Evolutionary conservation across 192 early-diverging fungal species (phyloP).

Genomic region (Chytriomyces sp.): DNA sequence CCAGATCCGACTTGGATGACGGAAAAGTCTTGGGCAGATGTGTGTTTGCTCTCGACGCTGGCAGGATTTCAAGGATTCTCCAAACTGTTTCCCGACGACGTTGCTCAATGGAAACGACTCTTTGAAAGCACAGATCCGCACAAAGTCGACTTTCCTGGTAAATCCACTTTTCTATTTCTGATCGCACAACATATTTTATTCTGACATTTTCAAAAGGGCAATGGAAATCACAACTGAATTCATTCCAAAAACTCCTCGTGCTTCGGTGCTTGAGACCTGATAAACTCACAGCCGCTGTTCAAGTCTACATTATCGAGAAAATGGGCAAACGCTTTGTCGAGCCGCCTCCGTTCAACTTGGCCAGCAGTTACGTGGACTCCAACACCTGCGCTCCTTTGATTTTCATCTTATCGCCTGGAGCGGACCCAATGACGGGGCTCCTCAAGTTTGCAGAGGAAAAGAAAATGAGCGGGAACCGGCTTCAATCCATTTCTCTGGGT

Average conservation of each 20-base stretch:
- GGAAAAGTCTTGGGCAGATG: slow-evolving; percentile 60
- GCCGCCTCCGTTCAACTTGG: slow-evolving; percentile 66
- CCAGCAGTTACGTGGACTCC: slow-evolving; percentile 63
- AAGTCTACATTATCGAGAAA: slow-evolving; percentile 59
- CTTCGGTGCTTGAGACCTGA: slow-evolving; percentile 61
- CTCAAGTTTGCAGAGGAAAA: slow-evolving; percentile 62
- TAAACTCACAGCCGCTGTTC: slow-evolving; percentile 59
- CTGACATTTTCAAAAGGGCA: slow-evolving; percentile 22
- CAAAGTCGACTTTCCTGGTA: slow-evolving; percentile 49
- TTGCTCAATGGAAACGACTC: slow-evolving; percentile 53
- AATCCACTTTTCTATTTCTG: background rate
- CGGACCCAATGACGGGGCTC: slow-evolving; percentile 64
- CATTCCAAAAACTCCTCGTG: slow-evolving; percentile 59
- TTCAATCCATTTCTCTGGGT: slow-evolving; percentile 64
- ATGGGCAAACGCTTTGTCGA: slow-evolving; percentile 65
- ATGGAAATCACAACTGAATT: slow-evolving; percentile 50
- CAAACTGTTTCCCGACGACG: slow-evolving; percentile 38
- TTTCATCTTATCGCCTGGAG: slow-evolving; percentile 65
- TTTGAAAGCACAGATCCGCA: slow-evolving; percentile 62
- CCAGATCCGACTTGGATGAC: slow-evolving; percentile 60
- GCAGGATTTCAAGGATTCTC: slow-evolving; percentile 50
- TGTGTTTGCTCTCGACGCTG: slow-evolving; percentile 51
- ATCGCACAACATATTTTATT: background rate
- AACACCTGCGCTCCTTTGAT: slow-evolving; percentile 57
- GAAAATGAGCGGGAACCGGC: slow-evolving; percentile 58